Evolutionary conservation across 2,329 filamentous ascomycete genomes (phyloP), one percentile per base, ranked within the genome.

Genomic region (Phyllosticta paracitricarpa): DNA sequence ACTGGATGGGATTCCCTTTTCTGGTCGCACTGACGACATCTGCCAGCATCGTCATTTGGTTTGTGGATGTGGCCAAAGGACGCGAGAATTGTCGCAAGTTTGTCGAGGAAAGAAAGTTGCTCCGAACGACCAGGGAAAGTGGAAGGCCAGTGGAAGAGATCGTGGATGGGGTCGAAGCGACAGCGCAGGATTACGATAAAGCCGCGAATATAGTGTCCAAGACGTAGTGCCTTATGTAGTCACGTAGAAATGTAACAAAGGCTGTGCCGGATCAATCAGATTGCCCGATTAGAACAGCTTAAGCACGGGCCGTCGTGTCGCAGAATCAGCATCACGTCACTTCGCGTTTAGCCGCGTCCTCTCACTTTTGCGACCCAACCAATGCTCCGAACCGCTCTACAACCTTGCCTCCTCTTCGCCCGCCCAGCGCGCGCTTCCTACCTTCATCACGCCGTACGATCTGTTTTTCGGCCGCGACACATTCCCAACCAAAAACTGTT

Each of bases 1-100:
- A 82, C 59, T 84, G 57, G 61, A 40, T 60, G n/a, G 58, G 61
- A 7, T 62, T 62, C 17, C 57, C 61, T 1, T 62, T 62, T 35
- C 17, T 62, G 26, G 52, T 62, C 4, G 60, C 51, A 1, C 14
- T 62, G 33, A 55, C 51, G 17, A 28, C 60, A 2, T 30, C 51
- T 8, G 60, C 60, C 22, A 58, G 56, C 51, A n/a, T 62, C 4
- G 60, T 62, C 9, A 58, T 62, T 24, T 62, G 60, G 60, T 62
- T 62, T 24, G 60, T 62, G 0, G 60, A 62, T 35, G 35, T 62
- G 12, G 56, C 57, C 24, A 58, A 56, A 52, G 60, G 60, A 7
- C n/a, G 60, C 17, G 60, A 58, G 56, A 58, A 55, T 26, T 62
- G 60, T 12, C 57, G 61, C 40, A 48, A 28, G 26, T 62, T 60